These are phyloP conservation scores for Ilex asprella DNA, from an alignment of 257 asterid species.

Conservation along the genomic window DNA sequence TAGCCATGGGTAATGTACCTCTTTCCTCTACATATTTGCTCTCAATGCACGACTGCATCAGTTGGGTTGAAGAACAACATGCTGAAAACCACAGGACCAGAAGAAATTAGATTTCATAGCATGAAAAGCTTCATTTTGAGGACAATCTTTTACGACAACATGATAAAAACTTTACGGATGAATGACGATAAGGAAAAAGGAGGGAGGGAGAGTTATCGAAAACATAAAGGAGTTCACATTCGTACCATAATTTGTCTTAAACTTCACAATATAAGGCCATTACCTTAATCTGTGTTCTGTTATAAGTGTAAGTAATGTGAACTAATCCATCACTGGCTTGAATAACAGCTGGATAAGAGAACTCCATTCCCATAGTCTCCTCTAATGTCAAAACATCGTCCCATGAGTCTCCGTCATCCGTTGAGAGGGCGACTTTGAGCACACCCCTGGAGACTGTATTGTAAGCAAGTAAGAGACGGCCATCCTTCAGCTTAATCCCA, in stretches of 20 bases:
- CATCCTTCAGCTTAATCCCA: conserved; percentile 81
- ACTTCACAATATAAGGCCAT: neutral
- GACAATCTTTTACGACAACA: too few relatives aligned
- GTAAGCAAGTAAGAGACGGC: conserved; percentile 70
- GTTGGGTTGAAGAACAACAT: conserved; percentile 48
- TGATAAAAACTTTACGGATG: neutral
- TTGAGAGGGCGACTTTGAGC: conserved; percentile 71
- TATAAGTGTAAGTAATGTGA: conserved; percentile 85
- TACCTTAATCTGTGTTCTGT: conserved; percentile 87
- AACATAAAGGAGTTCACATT: neutral
- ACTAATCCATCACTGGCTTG: conserved; percentile 70
- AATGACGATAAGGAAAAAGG: neutral
- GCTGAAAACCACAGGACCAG: conserved; percentile 33
- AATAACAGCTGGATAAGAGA: conserved; percentile 95
- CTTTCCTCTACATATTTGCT: too few relatives aligned
- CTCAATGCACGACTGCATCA: conserved; percentile 16
- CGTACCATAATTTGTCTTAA: neutral
- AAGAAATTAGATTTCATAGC: conserved; percentile 8
- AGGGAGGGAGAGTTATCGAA: neutral
- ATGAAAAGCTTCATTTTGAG: neutral
- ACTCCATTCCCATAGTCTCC: conserved; percentile 67
- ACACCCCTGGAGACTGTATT: conserved; percentile 78
- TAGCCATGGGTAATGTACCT: too few relatives aligned
- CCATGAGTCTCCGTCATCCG: conserved; percentile 88
- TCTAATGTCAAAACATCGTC: conserved; percentile 60